Base-by-base conservation (phyloP, 2,329 filamentous ascomycete genomes). In the Cryphonectria japonica region DNA sequence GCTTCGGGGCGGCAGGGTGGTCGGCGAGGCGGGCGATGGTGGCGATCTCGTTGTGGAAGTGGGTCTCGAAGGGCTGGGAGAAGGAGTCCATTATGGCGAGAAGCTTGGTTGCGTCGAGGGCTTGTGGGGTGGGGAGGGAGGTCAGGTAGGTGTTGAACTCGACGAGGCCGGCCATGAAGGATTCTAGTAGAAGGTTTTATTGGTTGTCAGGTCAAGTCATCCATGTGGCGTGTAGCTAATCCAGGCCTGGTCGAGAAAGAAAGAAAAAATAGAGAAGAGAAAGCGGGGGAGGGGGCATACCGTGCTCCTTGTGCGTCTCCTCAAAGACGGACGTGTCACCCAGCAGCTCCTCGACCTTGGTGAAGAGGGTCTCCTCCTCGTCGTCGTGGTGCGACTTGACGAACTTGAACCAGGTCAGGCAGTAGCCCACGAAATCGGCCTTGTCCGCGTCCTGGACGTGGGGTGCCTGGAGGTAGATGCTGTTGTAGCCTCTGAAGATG, bases 401-500 rank as follows among this genome's bases (percentile, higher is more conserved):
- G 74, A 89, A 88, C 70, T 86, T 84, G 79, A 85, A 83, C 86
- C 87, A 90, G 0, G 87, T 85, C 67, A 87, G 80, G 41, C 82
- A 81, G 79, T 91, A 91, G 26, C 83, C 83, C 68, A 90, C 78
- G 74, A 91, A 91, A 77, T 87, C 85, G 64, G 79, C 77, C 77
- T 85, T 85, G 77, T 90, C 87, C n/a, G 78, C 77, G 2, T 83
- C 82, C 13, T 82, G 77, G 59, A 90, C 78, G 74, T 86, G 81
- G 14, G 84, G 83, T 0, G 87, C 88, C 77, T 91, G 89, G 57
- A 86, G 83, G 77, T 87, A 89, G 76, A 91, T 89, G 75, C 84
- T 86, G 79, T 91, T 91, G 82, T 87, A 89, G 68, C 88, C 87
- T 59, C 89, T 87, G 73, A 91, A 85, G 75, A 91, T 86, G 69